Evolutionary conservation across 1,284 basidiomycete genomes (phyloP), one percentile per base, ranked within the genome.

Genomic region (Apiotrichum laibachii): DNA sequence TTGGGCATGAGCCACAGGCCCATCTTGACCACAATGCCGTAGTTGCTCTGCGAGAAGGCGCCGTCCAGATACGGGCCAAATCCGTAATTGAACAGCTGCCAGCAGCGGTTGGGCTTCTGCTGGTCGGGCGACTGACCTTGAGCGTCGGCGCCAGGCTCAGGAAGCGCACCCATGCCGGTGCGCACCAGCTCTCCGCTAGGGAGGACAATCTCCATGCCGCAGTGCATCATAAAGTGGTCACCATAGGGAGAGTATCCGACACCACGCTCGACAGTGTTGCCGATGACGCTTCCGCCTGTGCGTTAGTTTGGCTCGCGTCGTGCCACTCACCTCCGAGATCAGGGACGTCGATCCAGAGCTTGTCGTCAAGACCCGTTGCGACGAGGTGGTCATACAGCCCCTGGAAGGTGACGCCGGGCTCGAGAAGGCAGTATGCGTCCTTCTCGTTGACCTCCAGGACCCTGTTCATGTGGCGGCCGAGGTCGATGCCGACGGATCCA

Each of bases 201-300:
- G 5, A 59, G 48, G 7, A 59, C 57, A 12, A 59, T 39, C 26
- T 59, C 57, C 16, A 59, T 26, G 9, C 57, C 57, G 42, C 57
- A 59, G 48, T 59, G 57, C 52, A 54, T 59, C 57, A 54, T 54
- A 13, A 43, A 59, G 52, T 59, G 57, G 42, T 59, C 57, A 10
- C 57, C 57, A 47, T 59, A 54, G 11, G 57, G 57, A 22, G 57
- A 44, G 57, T 59, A 59, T 13, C 57, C 57, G 8, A 53, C 46
- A 15, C 57, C 57, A 19, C 57, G 57, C 47, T 59, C 57, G 35
- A 54, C 31, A 15, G 57, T 59, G 52, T 59, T 59, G 12, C 57
- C 57, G 7, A 59, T 46, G 5, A 59, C 57, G 31, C 52, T 54
- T 42, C 57, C 57, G 26, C 26, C 26, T 31, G 26, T 31, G 26